Percentiles rank a stretch among this genome's conserved stretches.
These are phyloP conservation scores for Cercophora scortea DNA, from an alignment of 495 filamentous ascomycete species.

Conservation along the genomic window DNA sequence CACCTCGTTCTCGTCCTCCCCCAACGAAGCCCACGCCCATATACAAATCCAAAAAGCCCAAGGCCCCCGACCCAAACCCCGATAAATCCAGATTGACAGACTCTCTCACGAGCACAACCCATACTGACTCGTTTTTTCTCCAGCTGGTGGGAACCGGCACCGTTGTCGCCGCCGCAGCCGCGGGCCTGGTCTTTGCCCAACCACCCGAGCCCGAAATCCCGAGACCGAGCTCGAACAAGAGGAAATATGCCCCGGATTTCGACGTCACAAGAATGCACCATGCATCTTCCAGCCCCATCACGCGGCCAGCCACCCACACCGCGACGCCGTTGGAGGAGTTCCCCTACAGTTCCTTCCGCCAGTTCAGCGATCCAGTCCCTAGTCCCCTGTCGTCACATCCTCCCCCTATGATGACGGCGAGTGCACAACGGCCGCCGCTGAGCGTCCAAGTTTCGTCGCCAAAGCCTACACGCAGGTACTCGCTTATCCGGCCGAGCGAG, in stretches of 20 bases:
- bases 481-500: conserved; percentile 36
- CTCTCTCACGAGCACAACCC: neutral
- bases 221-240: conserved; percentile 28
- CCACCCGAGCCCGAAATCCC: conserved; percentile 27
- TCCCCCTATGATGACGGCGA: conserved; percentile 14
- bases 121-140: conserved; percentile 11
- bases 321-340: conserved; percentile 27
- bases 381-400: conserved; percentile 21
- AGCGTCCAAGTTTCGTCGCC: conserved; percentile 25
- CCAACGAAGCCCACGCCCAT: neutral
- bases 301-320: conserved; percentile 23
- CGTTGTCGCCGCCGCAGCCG: conserved; percentile 51
- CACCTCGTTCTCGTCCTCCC: neutral
- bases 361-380: conserved; percentile 13
- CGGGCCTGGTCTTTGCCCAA: conserved; percentile 47
- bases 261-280: conserved; percentile 26
- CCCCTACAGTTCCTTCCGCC: conserved; percentile 23
- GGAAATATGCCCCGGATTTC: conserved; percentile 35
- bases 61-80: too few relatives aligned
- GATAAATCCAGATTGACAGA: too few relatives aligned
- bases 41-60: too few relatives aligned
- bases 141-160: conserved; percentile 53
- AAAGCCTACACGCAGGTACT: conserved; percentile 31
- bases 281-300: conserved; percentile 32
- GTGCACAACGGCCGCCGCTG: conserved; percentile 10